Evolutionary conservation across 441 rosid genomes (phyloP).

Genomic region (Rhodomyrtus psidioides): DNA sequence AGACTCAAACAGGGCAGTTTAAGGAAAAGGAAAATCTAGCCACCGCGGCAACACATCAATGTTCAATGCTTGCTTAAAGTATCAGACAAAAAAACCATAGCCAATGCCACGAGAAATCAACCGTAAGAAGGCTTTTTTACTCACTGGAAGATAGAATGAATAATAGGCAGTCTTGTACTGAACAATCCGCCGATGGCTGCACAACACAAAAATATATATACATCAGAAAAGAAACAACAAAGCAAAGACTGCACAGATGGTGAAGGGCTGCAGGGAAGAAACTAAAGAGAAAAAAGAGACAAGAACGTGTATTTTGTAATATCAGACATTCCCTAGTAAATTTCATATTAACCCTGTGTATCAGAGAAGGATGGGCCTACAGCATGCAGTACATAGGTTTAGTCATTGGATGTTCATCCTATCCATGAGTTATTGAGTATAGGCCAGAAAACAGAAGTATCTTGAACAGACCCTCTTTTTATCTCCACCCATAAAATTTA

Average conservation of each 20-base stretch:
- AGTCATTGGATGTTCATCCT: background rate
- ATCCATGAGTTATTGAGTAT: background rate
- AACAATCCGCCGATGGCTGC: slow-evolving; percentile 78
- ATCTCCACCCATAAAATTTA: background rate
- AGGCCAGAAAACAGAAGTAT: background rate
- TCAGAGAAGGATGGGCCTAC: background rate
- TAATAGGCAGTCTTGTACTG: slow-evolving; percentile 83
- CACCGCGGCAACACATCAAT: background rate
- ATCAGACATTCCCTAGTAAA: background rate
- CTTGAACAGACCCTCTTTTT: background rate
- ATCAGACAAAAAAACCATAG: slow-evolving; percentile 11
- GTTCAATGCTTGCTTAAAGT: background rate
- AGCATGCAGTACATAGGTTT: background rate
- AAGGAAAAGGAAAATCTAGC: background rate
- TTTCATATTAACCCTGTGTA: background rate
- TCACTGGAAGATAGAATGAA: slow-evolving; percentile 91
- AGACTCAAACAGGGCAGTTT: background rate
- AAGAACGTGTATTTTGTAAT: background rate
- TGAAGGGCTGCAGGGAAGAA: background rate
- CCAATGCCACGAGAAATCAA: slow-evolving; percentile 83
- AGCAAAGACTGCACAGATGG: background rate
- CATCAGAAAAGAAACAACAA: background rate
- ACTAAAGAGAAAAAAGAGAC: background rate
- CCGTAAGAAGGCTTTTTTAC: slow-evolving; percentile 65
- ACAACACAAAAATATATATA: background rate